Conservation (phyloP, 345 rosid species). For the Lepidium didymum region DNA sequence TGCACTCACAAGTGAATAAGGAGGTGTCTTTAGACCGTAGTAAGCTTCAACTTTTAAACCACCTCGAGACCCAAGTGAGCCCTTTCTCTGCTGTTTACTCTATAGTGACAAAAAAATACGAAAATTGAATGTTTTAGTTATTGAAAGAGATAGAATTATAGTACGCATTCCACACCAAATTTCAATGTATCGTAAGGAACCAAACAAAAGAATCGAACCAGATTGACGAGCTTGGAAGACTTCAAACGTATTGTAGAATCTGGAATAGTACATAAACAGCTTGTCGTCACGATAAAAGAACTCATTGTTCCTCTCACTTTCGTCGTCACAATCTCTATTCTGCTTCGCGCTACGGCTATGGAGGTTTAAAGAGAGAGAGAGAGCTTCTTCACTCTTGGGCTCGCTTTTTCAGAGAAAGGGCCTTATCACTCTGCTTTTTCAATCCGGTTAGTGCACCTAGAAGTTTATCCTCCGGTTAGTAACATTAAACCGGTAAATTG, state of each 20-base stretch:
- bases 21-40: constrained; percentile 77
- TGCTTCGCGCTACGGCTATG: neutral
- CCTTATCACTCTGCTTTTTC: constrained; percentile 19
- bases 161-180: neutral
- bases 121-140: constrained; percentile 22
- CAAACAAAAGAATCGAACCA: constrained; percentile 11
- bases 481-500: neutral
- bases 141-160: neutral
- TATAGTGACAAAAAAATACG: neutral
- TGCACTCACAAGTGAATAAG: constrained; percentile 72
- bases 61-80: constrained; percentile 27
- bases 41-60: constrained; percentile 50
- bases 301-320: constrained; percentile 16
- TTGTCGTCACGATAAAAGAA: constrained; percentile 22
- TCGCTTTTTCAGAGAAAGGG: constrained; percentile 5
- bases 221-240: constrained; percentile 13
- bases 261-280: neutral
- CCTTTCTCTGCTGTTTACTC: constrained; percentile 33
- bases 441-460: constrained; percentile 3
- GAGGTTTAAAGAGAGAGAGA: neutral
- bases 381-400: constrained; percentile 1
- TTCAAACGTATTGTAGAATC: constrained; percentile 25
- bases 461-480: neutral
- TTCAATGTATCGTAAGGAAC: constrained; percentile 3
- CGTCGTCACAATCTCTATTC: neutral